Evolutionary conservation across 768 basidiomycete species (phyloP).

Genomic region (Kwoniella mangroviensis): DNA sequence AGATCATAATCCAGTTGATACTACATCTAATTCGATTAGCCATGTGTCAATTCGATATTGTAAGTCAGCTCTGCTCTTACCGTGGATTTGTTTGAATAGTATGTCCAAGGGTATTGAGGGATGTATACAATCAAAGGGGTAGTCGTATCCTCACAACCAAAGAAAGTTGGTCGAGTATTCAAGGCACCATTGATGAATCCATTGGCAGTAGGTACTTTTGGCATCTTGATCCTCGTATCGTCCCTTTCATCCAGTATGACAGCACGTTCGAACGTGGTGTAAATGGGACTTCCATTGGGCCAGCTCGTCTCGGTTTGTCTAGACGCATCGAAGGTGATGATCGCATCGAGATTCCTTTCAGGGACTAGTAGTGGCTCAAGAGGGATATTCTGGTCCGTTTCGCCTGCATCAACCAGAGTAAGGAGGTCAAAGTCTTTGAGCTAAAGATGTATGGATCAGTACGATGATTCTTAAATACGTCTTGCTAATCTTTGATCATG

Average conservation of each 20-base stretch:
- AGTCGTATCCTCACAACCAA: conserved; percentile 58
- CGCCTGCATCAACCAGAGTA: conserved; percentile 56
- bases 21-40: neutral
- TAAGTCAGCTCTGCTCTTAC: conserved; percentile 24
- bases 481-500: no score
- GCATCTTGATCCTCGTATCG: conserved; percentile 46
- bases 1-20: conserved; percentile 68
- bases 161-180: conserved; percentile 51
- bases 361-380: conserved; percentile 74
- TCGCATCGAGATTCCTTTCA: conserved; percentile 70
- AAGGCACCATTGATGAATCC: conserved; percentile 53
- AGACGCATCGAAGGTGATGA: conserved; percentile 72
- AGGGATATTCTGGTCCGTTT: conserved; percentile 64
- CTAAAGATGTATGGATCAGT: neutral
- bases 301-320: conserved; percentile 62
- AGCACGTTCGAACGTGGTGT: conserved; percentile 52
- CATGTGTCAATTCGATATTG: neutral
- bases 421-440: conserved; percentile 34
- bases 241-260: conserved; percentile 23
- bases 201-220: conserved; percentile 45
- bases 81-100: conserved; percentile 48
- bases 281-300: conserved; percentile 69
- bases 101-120: conserved; percentile 68
- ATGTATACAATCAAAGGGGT: conserved; percentile 75
- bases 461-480: no score